A percentile compares a stretch with the other conserved stretches of the same genome.
phyloP scores from a whole-genome alignment of 1,284 basidiomycete species.

The Ceratobasidium theobromae region DNA sequence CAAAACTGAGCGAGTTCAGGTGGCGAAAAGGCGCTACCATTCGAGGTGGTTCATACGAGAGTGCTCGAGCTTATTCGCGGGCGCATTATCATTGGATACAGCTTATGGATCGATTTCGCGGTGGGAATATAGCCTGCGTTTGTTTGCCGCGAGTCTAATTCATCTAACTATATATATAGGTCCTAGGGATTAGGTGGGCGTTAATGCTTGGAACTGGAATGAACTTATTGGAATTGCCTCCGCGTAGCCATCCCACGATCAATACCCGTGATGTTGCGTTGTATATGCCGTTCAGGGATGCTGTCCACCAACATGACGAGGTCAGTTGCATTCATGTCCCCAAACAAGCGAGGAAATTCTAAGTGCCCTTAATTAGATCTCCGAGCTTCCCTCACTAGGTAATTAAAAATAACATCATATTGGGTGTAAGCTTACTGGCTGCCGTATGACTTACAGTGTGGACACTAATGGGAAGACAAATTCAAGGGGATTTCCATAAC shows the following conservation, averaged over 20 bases:
- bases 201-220: neutral
- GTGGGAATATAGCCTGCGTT: neutral
- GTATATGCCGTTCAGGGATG: slow-evolving; percentile 13
- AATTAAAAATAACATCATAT: neutral
- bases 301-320: neutral
- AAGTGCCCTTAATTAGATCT: neutral
- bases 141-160: neutral
- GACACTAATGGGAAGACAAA: slow-evolving; percentile 3
- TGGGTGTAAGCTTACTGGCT: neutral
- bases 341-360: no score
- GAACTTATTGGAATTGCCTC: neutral
- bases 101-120: slow-evolving; percentile 9
- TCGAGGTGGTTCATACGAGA: slow-evolving; percentile 5
- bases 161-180: slow-evolving; percentile 12
- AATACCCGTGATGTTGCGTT: slow-evolving; percentile 14
- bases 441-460: neutral
- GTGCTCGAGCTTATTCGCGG: neutral
- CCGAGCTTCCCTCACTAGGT: neutral
- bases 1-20: neutral
- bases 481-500: neutral
- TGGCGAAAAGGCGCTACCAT: neutral
- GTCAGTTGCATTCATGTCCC: slow-evolving; percentile 1
- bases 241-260: neutral
- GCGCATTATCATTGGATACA: slow-evolving; percentile 10
- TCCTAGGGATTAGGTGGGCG: slow-evolving; percentile 9